Evolutionary conservation across 306 rosid genomes (phyloP).

Genomic region (Lathyrus sativus): DNA sequence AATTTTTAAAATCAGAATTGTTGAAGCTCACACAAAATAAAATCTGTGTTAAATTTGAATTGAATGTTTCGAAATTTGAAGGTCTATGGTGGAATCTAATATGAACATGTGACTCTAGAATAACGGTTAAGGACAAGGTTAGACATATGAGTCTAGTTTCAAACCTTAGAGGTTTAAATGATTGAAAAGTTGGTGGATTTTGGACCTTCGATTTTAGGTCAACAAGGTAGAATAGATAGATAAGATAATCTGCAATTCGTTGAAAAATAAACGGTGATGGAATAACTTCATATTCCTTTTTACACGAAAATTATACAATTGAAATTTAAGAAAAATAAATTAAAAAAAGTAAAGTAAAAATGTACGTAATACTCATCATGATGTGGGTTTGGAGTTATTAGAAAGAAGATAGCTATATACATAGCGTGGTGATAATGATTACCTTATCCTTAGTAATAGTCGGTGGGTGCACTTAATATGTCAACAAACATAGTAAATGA

Average conservation of each 20-base stretch:
- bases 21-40: too few species aligned
- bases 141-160: background rate
- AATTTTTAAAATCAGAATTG: too few species aligned
- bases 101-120: constrained; percentile 24
- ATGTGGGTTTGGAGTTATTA: background rate
- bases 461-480: constrained; percentile 33
- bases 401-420: background rate
- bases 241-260: background rate
- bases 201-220: background rate
- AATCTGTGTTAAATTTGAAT: background rate
- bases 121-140: background rate
- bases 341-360: too few species aligned
- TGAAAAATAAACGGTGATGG: too few species aligned
- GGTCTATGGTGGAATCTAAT: constrained; percentile 38
- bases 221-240: background rate
- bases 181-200: background rate
- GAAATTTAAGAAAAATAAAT: too few species aligned
- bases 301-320: too few species aligned
- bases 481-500: constrained; percentile 31
- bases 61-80: constrained; percentile 18
- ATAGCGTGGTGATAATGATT: too few species aligned
- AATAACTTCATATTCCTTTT: too few species aligned
- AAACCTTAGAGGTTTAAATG: background rate
- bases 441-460: constrained; percentile 31
- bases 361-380: constrained; percentile 15